Evolutionary conservation across 441 rosid genomes (phyloP), one percentile per base, ranked within the genome.

Genomic region (Theobroma grandiflorum): DNA sequence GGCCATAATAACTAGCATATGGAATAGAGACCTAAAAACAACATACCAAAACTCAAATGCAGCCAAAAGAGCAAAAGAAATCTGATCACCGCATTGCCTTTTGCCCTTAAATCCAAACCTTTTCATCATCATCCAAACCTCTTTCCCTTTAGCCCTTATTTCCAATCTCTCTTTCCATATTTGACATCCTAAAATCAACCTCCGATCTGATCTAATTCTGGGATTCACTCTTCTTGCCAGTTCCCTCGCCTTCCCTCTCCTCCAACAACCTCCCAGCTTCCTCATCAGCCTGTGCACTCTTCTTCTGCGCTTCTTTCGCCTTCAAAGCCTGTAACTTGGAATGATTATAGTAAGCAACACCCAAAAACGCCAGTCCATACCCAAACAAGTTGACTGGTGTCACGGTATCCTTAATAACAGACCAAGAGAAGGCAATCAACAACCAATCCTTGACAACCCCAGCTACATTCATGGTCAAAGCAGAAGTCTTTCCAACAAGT

Each of bases 371-470:
- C 63, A 95, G 88, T 37, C 95, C 98, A 57, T 95, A 95, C 0
- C 99, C 99, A 43, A 95, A 88, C 59, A 96, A 78, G 81, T 96
- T 96, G 2, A 96, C 61, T 0, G 96, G 96, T 4, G 99, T 96
- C 3, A 96, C 99, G 0, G 99, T 96, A 62, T 94, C 99, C 90
- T 96, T 94, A 9, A 95, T 95, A 50, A 95, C 96, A 0, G 98
- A 95, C 98, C 98, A 95, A 0, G 99, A 96, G 72, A 96, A 96
- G 0, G 98, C 99, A 22, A 96, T 96, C 92, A 96, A 79, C 16
- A 96, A 76, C 99, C 98, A 96, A 80, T 96, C 99, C 85, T 96
- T 96, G 1, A 96, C 99, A 8, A 96, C 98, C 64, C 99, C 99
- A 42, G 99, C 99, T 61, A 96, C 99, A 81, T 96, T 96, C 99